Base-by-base conservation (phyloP, 2,329 filamentous ascomycete genomes). In the Epichloe uncinata region DNA sequence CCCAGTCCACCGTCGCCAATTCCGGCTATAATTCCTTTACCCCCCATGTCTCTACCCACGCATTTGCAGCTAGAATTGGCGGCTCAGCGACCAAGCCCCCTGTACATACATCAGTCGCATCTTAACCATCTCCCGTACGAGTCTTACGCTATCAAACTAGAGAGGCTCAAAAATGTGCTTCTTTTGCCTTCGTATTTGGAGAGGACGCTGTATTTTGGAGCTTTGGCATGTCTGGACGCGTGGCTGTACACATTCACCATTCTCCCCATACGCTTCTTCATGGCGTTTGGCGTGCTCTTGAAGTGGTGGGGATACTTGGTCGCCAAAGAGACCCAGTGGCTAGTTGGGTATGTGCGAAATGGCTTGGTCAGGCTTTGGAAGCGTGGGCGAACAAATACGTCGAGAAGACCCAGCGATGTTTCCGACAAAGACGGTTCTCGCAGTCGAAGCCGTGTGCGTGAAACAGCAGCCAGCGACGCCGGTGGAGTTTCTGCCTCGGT, bases 201-300 rank as follows among this genome's bases (percentile, higher is more conserved):
- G 67, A 78, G 84, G 43, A 84, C 90, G 0, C 75, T 98, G 5
- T 81, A 82, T 52, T 97, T 98, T 67, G 93, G 93, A 6, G 83
- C 87, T 0, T 68, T 97, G 35, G 90, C 91, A 6, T 98, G 93
- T 66, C 73, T 98, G 5, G 93, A 98, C 64, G 86, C 91, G 1
- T 98, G 91, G 89, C 77, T 98, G 1, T 93, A 96, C 68, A 94
- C 88, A 0, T 94, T 98, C 59, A 98, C 93, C 0, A 95, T 98
- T 42, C 72, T 98, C 0, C 93, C 93, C 0, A 75, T 98, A 52
- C 79, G 93, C 2, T 97, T 98, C 58, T 65, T 85, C 49, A 85
- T 90, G 52, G 91, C 93, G 1, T 60, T 91, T 0, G 80, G 79
- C 18, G 81, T 97, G 2, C 69, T 98, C 26, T 65, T 81, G 9